Evolutionary conservation across 2,329 filamentous ascomycete species (phyloP).

Genomic region (Xylariaceae sp.): DNA sequence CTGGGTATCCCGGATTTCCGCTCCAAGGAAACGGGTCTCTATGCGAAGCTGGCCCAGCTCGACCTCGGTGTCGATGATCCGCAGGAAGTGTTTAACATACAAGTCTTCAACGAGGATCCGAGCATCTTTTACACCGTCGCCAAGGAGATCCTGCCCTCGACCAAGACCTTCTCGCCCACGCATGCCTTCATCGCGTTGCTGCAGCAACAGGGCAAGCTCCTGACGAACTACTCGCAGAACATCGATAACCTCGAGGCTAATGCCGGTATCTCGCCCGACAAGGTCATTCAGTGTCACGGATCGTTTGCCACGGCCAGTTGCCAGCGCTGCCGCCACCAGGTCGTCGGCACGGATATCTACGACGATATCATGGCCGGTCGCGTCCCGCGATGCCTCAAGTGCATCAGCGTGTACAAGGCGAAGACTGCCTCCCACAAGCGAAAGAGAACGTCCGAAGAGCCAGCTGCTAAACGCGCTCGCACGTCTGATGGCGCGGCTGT

Average conservation of each 20-base stretch:
- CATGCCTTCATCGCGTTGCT: conserved; percentile 90
- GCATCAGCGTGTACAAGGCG: conserved; percentile 50
- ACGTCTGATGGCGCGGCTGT: conserved; percentile 31
- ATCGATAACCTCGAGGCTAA: conserved; percentile 93
- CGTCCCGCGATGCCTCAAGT: conserved; percentile 73
- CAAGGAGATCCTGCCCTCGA: conserved; percentile 77
- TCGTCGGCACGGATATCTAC: conserved; percentile 72
- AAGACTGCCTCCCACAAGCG: conserved; percentile 44
- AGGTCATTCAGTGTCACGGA: conserved; percentile 92
- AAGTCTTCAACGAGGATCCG: conserved; percentile 79
- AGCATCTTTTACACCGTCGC: conserved; percentile 87
- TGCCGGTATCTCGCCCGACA: conserved; percentile 74
- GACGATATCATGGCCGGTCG: conserved; percentile 68
- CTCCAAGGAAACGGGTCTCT: conserved; percentile 87
- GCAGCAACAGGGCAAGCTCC: conserved; percentile 79
- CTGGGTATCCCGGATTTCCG: conserved; percentile 96
- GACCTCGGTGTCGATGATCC: conserved; percentile 68
- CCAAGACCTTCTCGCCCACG: conserved; percentile 79
- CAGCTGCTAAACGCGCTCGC: too few species aligned
- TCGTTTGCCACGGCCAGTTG: conserved; percentile 92
- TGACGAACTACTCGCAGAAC: conserved; percentile 98
- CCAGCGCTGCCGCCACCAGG: conserved; percentile 70
- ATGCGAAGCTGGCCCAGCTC: conserved; percentile 74
- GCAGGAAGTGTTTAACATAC: conserved; percentile 92
- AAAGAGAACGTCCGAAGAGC: conserved; percentile 35